Conservation (phyloP, 495 filamentous ascomycete genomes). For the Penicillium verhagenii region DNA sequence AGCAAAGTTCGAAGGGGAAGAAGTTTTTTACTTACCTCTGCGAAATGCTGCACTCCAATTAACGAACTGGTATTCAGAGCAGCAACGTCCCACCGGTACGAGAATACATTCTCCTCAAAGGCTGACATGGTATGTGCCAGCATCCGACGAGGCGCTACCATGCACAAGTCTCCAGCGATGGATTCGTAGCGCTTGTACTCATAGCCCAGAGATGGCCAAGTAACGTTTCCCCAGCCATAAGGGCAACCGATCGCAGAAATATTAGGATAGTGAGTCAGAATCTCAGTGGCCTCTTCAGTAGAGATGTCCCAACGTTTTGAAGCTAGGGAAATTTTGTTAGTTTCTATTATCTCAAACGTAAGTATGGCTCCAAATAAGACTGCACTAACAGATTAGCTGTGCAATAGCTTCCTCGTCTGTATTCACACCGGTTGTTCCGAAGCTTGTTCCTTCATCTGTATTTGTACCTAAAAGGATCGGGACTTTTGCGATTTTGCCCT, state of each 20-base stretch:
- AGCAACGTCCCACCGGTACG: slow-evolving; percentile 53
- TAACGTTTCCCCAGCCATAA: slow-evolving; percentile 50
- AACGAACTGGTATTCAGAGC: slow-evolving; percentile 27
- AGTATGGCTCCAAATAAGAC: not conserved
- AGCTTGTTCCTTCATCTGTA: slow-evolving; percentile 50
- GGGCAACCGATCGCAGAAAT: slow-evolving; percentile 44
- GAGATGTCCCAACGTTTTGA: slow-evolving; percentile 40
- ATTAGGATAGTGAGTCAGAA: slow-evolving; percentile 40
- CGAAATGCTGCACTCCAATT: slow-evolving; percentile 39
- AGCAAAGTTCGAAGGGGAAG: not conserved
- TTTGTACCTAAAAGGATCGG: slow-evolving; percentile 49
- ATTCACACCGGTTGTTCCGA: slow-evolving; percentile 44
- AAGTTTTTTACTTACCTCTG: slow-evolving; percentile 27
- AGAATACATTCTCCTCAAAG: slow-evolving; percentile 45
- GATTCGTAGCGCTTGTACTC: slow-evolving; percentile 54
- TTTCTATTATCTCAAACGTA: no score
- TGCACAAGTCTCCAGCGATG: slow-evolving; percentile 53
- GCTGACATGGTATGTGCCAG: slow-evolving; percentile 49
- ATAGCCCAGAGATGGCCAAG: slow-evolving; percentile 41
- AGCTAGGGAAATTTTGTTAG: slow-evolving; percentile 11
- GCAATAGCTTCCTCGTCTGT: slow-evolving; percentile 45
- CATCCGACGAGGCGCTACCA: slow-evolving; percentile 54
- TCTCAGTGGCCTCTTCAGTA: slow-evolving; percentile 25
- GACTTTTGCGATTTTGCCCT: slow-evolving; percentile 38
- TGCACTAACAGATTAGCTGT: slow-evolving; percentile 34